Percentiles rank a stretch among this genome's conserved stretches.
These are phyloP conservation scores for Laburnicola sp. DNA, from an alignment of 2,329 filamentous ascomycete genomes.

Conservation along the genomic window DNA sequence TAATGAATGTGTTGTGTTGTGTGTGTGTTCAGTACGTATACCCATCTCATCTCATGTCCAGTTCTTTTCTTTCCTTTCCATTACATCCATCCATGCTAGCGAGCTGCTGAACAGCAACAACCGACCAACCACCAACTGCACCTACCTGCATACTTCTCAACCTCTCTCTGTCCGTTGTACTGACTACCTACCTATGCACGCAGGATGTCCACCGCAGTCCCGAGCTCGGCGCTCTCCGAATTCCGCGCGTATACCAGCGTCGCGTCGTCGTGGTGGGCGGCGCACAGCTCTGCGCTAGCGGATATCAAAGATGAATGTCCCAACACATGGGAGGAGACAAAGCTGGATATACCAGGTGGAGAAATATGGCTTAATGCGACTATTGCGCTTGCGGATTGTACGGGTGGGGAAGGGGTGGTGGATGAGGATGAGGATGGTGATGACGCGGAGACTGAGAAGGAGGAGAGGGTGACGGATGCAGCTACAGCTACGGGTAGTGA, in stretches of 20 bases:
- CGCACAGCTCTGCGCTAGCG: background rate
- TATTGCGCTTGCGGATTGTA: background rate
- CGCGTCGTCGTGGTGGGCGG: background rate
- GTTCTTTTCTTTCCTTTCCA: too few relatives aligned
- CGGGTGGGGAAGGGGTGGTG: background rate
- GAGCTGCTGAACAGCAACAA: background rate
- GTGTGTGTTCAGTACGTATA: background rate
- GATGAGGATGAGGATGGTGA: background rate
- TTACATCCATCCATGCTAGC: too few relatives aligned
- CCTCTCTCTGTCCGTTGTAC: background rate
- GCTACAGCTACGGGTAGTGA: background rate
- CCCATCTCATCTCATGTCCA: background rate
- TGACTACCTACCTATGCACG: background rate
- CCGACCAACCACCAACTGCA: too few relatives aligned
- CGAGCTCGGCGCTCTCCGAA: background rate
- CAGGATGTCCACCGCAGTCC: slow-evolving; percentile 3
- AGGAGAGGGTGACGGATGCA: too few relatives aligned
- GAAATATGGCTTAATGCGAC: slow-evolving; percentile 6
- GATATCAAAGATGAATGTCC: background rate
- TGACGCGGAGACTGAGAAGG: too few relatives aligned
- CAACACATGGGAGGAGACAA: background rate
- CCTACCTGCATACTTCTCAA: background rate
- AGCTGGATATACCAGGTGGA: background rate
- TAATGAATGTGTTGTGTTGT: background rate
- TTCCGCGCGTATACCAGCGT: slow-evolving; percentile 1